phyloP scores from a whole-genome alignment of 176 grass and related monocot species.

The Cenchrus fungigraminus region DNA sequence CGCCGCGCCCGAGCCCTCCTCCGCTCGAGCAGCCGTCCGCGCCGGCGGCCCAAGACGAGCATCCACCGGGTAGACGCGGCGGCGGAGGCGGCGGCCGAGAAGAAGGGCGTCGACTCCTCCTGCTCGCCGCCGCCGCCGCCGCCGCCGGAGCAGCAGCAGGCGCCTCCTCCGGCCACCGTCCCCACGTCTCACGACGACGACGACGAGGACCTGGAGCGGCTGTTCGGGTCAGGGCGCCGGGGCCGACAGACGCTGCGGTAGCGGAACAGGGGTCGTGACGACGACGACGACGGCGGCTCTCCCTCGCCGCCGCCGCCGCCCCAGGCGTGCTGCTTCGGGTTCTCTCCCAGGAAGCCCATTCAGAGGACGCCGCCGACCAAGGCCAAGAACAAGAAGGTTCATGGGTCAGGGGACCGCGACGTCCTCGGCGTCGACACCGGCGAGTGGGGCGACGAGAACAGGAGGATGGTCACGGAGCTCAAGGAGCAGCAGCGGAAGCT shows the following conservation, averaged over 20 bases:
- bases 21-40: background rate
- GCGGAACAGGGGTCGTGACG: constrained; percentile 29
- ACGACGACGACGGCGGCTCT: background rate
- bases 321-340: constrained; percentile 75
- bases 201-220: constrained; percentile 39
- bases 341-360: constrained; percentile 64
- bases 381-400: constrained; percentile 24
- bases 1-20: background rate
- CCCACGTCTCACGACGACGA: background rate
- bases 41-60: background rate
- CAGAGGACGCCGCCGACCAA: background rate
- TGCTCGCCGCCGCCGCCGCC: background rate
- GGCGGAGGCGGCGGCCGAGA: no score
- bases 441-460: constrained; percentile 70
- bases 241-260: constrained; percentile 40
- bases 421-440: constrained; percentile 36
- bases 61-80: no score
- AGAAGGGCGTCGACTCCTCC: background rate
- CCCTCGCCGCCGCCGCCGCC: constrained; percentile 35
- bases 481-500: constrained; percentile 78
- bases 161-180: background rate
- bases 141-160: background rate
- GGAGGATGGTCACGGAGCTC: constrained; percentile 50
- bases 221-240: constrained; percentile 40
- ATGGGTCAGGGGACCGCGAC: constrained; percentile 1